Conservation (phyloP, 495 filamentous ascomycete genomes). For the Neurospora tetraspora region DNA sequence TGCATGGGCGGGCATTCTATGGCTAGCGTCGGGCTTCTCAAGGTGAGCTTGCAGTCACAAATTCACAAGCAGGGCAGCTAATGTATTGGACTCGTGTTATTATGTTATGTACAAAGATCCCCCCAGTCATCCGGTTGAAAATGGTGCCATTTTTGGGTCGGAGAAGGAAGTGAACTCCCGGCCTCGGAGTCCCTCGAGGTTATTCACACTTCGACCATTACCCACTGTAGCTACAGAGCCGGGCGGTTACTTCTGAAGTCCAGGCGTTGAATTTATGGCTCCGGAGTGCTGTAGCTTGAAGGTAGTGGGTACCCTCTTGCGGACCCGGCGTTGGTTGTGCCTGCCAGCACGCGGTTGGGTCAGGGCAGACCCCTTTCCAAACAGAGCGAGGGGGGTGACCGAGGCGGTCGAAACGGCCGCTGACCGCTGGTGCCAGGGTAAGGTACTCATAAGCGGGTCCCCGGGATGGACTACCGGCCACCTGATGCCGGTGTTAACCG, state of each 20-base stretch:
- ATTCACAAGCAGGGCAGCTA: background rate
- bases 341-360: too few species aligned
- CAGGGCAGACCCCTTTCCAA: too few species aligned
- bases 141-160: background rate
- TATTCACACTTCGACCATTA: background rate
- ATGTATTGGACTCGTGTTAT: background rate
- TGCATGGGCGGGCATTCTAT: background rate
- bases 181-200: background rate
- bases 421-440: background rate
- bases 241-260: background rate
- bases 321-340: too few species aligned
- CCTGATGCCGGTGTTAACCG: background rate
- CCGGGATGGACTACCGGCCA: background rate
- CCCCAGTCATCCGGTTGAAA: background rate
- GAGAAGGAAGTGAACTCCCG: background rate
- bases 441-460: background rate
- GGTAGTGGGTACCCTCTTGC: too few species aligned
- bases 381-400: too few species aligned
- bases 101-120: background rate
- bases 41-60: background rate
- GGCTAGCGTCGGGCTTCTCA: background rate
- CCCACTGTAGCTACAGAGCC: background rate
- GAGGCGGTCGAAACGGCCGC: too few species aligned
- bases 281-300: background rate
- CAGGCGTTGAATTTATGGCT: background rate